Evolutionary conservation across 2,329 filamentous ascomycete genomes (phyloP).

Genomic region (Grosmannia clavigera): DNA sequence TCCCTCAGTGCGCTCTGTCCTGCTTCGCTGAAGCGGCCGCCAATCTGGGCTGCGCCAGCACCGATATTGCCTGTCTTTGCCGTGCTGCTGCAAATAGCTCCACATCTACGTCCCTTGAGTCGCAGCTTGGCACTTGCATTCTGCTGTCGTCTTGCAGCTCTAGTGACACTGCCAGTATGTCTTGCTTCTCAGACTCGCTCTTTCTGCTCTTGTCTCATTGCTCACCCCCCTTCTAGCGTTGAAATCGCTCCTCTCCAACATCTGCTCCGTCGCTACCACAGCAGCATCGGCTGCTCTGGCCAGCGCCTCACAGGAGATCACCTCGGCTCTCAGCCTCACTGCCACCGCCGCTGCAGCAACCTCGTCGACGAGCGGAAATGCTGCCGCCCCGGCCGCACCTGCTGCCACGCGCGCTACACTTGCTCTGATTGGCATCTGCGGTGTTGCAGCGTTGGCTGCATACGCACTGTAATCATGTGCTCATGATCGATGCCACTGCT

Average conservation of each 20-base stretch:
- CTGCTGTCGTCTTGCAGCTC: conserved; percentile 4
- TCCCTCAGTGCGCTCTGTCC: conserved; percentile 15
- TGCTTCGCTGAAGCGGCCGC: conserved; percentile 13
- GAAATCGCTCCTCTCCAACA: conserved; percentile 4
- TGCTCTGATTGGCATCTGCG: conserved; percentile 8
- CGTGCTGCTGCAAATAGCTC: conserved; percentile 7
- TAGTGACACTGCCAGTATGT: conserved; percentile 2
- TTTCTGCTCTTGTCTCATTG: background rate
- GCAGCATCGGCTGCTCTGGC: conserved; percentile 5
- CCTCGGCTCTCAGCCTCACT: background rate
- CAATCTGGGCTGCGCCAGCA: conserved; percentile 11
- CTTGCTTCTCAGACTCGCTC: background rate
- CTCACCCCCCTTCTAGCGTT: background rate
- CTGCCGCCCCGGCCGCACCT: background rate
- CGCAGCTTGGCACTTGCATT: conserved; percentile 12
- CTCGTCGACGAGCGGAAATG: background rate
- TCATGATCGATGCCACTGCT: no score
- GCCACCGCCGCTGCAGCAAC: background rate
- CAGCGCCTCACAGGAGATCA: conserved; percentile 6
- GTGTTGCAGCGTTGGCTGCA: conserved; percentile 7
- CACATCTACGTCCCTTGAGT: background rate
- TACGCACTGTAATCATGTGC: conserved; percentile 4
- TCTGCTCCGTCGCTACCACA: conserved; percentile 9
- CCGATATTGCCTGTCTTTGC: conserved; percentile 17
- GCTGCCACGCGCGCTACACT: conserved; percentile 3